Evolutionary conservation across 2,329 filamentous ascomycete genomes (phyloP), one percentile per base, ranked within the genome.

Genomic region (Trichophyton rubrum): DNA sequence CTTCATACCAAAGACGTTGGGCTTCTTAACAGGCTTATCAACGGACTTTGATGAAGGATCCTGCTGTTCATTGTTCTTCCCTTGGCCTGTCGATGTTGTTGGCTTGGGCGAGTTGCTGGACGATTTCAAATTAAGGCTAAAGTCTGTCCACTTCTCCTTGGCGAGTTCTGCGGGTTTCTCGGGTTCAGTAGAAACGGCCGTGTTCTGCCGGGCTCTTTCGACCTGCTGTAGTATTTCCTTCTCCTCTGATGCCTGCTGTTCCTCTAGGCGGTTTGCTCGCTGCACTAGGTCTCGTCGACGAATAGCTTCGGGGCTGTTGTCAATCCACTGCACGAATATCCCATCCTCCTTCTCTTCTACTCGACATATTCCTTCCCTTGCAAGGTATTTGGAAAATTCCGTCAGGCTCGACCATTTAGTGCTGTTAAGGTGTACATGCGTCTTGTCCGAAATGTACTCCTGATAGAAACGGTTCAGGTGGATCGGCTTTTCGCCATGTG

Each of bases 391-490:
- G 13, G 88, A 89, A 70, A 96, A 95, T 67, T 97, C 90, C 2
- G 90, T 92, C 67, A 99, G 75, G 38, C 84, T 89, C 3, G 86
- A 83, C 90, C 90, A 97, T 68, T 87, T 86, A 0, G 93, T 97
- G 6, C 90, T 80, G 73, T 96, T 96, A 88, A 97, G 90, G 71
- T 97, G 93, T 7, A 93, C 78, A 71, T 97, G 92, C 68, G 90
- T 82, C 72, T 91, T 90, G 66, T 92, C 87, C 15, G 84, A 81
- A 66, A 97, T 96, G 68, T 95, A 93, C 69, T 91, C 86, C 71
- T 97, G 90, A 17, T 47, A 59, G 17, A 59, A 47, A n/a, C 24
- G 41, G 40, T 59, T 59, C 22, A 59, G 38, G n/a, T 59, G 27
- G 22, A 59, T 35, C 38, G 56, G 17, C 40, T 59, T 47, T 20